These are phyloP conservation scores for Solanum clarkiae DNA, from an alignment of 257 asterid genomes.

Conservation along the genomic window DNA sequence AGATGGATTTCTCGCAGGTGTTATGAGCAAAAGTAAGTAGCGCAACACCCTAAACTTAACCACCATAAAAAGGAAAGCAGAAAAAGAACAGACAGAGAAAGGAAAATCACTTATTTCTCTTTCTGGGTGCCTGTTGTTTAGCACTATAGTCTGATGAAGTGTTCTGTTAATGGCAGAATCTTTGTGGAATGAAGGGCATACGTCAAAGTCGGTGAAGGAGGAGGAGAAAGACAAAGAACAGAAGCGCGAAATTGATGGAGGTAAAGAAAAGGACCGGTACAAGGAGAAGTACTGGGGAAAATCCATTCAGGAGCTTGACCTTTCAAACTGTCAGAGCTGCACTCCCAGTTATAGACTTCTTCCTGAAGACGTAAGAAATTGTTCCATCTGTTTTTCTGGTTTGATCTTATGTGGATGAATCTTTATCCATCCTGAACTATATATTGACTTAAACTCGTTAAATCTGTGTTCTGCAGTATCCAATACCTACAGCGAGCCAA, in stretches of 20 bases:
- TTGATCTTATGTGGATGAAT: neutral
- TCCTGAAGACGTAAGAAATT: constrained; percentile 27
- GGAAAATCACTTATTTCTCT: neutral
- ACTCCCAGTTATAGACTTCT: constrained; percentile 43
- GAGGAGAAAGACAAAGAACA: constrained; percentile 57
- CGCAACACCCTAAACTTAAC: neutral
- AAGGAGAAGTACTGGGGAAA: constrained; percentile 43
- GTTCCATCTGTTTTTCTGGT: neutral
- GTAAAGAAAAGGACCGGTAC: constrained; percentile 48
- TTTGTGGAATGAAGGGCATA: constrained; percentile 52
- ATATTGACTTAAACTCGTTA: neutral
- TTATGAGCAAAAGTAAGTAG: constrained; percentile 64
- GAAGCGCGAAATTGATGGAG: constrained; percentile 44
- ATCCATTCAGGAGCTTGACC: constrained; percentile 20
- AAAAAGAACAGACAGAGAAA: neutral
- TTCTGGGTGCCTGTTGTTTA: constrained; percentile 12
- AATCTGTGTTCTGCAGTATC: constrained; percentile 37
- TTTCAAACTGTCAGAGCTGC: constrained; percentile 17
- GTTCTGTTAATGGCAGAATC: constrained; percentile 28
- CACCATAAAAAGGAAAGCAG: neutral
- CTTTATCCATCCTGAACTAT: neutral
- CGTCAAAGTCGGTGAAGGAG: constrained; percentile 40
- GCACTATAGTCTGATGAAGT: neutral
- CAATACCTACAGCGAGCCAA: constrained; percentile 61
- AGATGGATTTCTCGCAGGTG: constrained; percentile 85